Conservation (phyloP, 441 rosid species). For the Euphorbia schlechtendalii region DNA sequence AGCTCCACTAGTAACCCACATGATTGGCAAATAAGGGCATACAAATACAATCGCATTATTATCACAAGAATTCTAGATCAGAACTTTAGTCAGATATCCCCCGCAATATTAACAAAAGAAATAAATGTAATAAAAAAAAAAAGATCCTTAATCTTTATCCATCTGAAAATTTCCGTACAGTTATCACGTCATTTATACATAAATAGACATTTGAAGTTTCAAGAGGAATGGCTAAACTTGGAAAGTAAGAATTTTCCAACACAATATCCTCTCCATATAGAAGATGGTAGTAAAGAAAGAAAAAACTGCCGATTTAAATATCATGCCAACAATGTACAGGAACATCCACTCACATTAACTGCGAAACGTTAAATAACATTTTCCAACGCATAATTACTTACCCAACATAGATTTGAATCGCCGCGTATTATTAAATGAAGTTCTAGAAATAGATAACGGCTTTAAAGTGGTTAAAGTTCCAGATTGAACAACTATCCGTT, state of each 20-base stretch:
- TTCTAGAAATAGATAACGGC: not conserved
- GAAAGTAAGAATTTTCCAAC: too few relatives aligned
- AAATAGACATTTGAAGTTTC: not conserved
- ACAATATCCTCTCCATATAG: not conserved
- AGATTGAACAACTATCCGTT: not conserved
- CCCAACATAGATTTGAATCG: not conserved
- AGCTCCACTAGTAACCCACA: too few relatives aligned
- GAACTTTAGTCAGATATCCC: not conserved
- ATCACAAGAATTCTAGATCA: too few relatives aligned
- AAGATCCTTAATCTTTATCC: too few relatives aligned
- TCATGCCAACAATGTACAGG: constrained; percentile 1
- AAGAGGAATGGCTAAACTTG: too few relatives aligned
- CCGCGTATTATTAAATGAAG: constrained; percentile 8
- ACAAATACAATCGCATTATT: constrained; percentile 8
- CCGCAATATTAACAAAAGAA: not conserved
- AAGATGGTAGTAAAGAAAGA: not conserved
- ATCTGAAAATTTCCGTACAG: not conserved
- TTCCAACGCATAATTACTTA: not conserved
- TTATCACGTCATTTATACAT: not conserved
- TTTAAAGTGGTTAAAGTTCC: not conserved
- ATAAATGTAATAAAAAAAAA: too few relatives aligned
- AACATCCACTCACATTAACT: not conserved
- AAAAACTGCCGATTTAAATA: not conserved
- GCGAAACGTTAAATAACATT: not conserved
- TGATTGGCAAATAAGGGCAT: too few relatives aligned